Percentiles rank a stretch among this genome's conserved stretches.
phyloP scores from a whole-genome alignment of 2,329 filamentous ascomycete genomes.

The Penicillium brevicompactum region DNA sequence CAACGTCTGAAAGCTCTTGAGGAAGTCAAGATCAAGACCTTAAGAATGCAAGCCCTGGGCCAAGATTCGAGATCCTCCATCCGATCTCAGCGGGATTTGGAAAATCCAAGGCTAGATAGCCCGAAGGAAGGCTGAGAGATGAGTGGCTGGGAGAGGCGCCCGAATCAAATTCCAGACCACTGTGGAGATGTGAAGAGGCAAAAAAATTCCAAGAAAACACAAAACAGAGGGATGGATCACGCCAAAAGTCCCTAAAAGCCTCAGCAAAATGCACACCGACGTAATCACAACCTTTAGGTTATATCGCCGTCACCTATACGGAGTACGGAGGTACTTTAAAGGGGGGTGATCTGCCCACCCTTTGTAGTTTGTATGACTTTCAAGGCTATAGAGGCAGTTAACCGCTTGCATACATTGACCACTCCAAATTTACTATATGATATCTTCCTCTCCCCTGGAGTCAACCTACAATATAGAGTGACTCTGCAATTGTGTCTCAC shows the following conservation, averaged over 20 bases:
- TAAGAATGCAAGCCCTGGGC: neutral
- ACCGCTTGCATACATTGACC: too few relatives aligned
- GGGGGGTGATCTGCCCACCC: too few relatives aligned
- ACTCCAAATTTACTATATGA: too few relatives aligned
- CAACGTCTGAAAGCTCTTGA: neutral
- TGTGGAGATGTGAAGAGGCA: conserved; percentile 6
- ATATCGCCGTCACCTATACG: neutral
- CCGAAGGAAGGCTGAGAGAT: neutral
- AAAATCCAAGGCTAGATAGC: neutral
- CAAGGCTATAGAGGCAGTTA: too few relatives aligned
- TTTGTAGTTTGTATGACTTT: too few relatives aligned
- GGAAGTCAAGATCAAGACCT: neutral
- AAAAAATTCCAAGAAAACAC: neutral
- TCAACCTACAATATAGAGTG: too few relatives aligned
- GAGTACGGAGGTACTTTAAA: too few relatives aligned
- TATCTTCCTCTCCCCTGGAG: too few relatives aligned
- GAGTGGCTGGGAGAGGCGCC: conserved; percentile 19
- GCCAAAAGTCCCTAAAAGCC: neutral
- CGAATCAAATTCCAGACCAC: conserved; percentile 9
- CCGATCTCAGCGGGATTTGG: neutral
- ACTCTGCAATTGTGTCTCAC: neutral
- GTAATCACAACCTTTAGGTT: neutral
- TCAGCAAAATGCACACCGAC: neutral
- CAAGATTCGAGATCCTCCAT: neutral
- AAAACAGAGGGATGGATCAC: neutral